phyloP scores from a whole-genome alignment of 805 yeast species.

The Cyberlindnera americana region DNA sequence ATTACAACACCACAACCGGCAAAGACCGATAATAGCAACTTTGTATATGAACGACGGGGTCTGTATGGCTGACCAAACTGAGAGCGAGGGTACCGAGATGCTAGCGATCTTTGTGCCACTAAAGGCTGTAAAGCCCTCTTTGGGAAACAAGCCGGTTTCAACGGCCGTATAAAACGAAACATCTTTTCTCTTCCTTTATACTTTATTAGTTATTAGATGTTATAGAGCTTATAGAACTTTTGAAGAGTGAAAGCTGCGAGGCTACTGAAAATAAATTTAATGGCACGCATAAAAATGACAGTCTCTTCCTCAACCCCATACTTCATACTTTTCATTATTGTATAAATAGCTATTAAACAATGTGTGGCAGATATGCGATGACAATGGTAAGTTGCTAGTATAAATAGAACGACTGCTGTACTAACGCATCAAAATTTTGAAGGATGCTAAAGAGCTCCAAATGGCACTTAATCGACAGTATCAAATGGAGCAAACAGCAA shows the following conservation, averaged over 20 bases:
- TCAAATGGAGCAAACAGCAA: conserved; percentile 5
- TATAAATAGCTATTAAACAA: too few relatives aligned
- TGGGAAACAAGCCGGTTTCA: not conserved
- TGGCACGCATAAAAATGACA: too few relatives aligned
- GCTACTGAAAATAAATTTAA: too few relatives aligned
- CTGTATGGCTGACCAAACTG: conserved; percentile 2
- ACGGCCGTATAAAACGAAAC: not conserved
- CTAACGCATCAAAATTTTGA: not conserved
- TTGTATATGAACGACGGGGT: conserved; percentile 20
- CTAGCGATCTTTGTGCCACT: conserved; percentile 3
- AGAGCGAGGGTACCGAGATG: conserved; percentile 16
- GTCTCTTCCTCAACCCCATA: too few relatives aligned
- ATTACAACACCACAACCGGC: conserved; percentile 27
- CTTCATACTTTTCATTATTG: too few relatives aligned
- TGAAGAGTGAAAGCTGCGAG: too few relatives aligned
- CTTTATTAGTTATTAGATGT: too few relatives aligned
- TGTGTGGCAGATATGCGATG: conserved; percentile 65
- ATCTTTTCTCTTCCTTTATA: not conserved
- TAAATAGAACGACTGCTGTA: too few relatives aligned
- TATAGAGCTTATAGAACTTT: too few relatives aligned
- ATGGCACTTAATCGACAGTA: conserved; percentile 13
- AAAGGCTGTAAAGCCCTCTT: not conserved
- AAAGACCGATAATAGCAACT: conserved; percentile 18
- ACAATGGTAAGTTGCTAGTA: conserved; percentile 40
- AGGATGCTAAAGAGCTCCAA: conserved; percentile 18